Percentiles rank a stretch among this genome's conserved stretches.
Conservation (phyloP, 2,329 filamentous ascomycete species). For the Sarocladium kiliense region DNA sequence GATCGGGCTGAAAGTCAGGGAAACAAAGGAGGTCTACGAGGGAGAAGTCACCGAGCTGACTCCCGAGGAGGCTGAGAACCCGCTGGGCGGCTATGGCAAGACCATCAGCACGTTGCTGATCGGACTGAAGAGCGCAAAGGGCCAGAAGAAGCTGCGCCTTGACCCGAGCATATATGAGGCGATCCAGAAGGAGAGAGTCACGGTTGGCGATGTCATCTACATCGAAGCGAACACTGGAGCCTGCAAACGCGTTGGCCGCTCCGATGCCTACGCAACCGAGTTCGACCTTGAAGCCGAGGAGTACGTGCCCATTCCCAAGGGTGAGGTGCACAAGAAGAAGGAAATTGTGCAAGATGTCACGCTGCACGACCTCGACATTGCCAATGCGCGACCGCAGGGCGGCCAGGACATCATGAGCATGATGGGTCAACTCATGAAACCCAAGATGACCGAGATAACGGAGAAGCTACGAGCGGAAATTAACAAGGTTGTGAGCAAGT, state of each 20-base stretch:
- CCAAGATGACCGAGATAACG: slow-evolving; percentile 98
- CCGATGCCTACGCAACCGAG: slow-evolving; percentile 95
- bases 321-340: slow-evolving; percentile 99
- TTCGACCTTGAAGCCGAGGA: slow-evolving; percentile 98
- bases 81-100: slow-evolving; percentile 91
- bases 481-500: slow-evolving; percentile 98
- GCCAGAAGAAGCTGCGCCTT: slow-evolving; percentile 94
- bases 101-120: slow-evolving; percentile 96
- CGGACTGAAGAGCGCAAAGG: slow-evolving; percentile 89
- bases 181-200: slow-evolving; percentile 96
- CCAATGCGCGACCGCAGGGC: slow-evolving; percentile 90
- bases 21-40: slow-evolving; percentile 99
- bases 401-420: slow-evolving; percentile 99
- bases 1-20: slow-evolving; percentile 92
- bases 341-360: slow-evolving; percentile 99
- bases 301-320: slow-evolving; percentile 97
- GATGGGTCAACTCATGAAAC: slow-evolving; percentile 99
- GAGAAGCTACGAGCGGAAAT: slow-evolving; percentile 95
- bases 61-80: slow-evolving; percentile 96
- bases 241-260: slow-evolving; percentile 93
- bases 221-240: slow-evolving; percentile 98
- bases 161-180: slow-evolving; percentile 99
- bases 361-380: slow-evolving; percentile 91
- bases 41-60: slow-evolving; percentile 97
- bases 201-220: slow-evolving; percentile 95